Conservation (phyloP, 2,329 filamentous ascomycete species). For the Sarocladium strictum region DNA sequence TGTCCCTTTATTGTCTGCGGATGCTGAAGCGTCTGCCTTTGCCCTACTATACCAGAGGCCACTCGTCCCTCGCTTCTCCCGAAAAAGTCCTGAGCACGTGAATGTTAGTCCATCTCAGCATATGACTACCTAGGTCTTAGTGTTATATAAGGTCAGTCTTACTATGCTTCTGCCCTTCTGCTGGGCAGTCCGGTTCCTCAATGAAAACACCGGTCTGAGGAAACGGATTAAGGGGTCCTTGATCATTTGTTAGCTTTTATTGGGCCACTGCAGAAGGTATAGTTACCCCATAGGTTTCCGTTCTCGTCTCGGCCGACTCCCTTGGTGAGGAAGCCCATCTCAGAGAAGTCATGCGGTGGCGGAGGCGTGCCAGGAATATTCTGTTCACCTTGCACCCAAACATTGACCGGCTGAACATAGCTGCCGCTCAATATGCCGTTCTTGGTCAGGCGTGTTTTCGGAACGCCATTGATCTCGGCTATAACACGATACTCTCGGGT, state of each 20-base stretch:
- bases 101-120: too few species aligned
- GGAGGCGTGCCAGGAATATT: conserved; percentile 27
- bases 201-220: conserved; percentile 29
- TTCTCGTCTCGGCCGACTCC: conserved; percentile 28
- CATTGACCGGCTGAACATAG: conserved; percentile 28
- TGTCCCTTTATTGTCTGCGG: background rate
- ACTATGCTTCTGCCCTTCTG: background rate
- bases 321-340: conserved; percentile 27
- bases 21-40: background rate
- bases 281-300: conserved; percentile 26
- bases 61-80: background rate
- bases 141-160: too few species aligned
- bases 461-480: conserved; percentile 26
- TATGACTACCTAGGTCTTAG: too few species aligned
- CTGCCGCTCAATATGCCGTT: conserved; percentile 28
- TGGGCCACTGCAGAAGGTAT: too few species aligned
- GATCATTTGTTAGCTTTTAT: background rate
- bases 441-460: conserved; percentile 23
- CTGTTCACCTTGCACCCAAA: conserved; percentile 29
- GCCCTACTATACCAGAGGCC: background rate
- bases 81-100: background rate
- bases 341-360: conserved; percentile 27
- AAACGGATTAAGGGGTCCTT: conserved; percentile 28
- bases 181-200: conserved; percentile 11
- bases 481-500: conserved; percentile 29